These are phyloP conservation scores for Sanghuangporus sanghuang DNA, from an alignment of 1,284 basidiomycete genomes.

Conservation along the genomic window DNA sequence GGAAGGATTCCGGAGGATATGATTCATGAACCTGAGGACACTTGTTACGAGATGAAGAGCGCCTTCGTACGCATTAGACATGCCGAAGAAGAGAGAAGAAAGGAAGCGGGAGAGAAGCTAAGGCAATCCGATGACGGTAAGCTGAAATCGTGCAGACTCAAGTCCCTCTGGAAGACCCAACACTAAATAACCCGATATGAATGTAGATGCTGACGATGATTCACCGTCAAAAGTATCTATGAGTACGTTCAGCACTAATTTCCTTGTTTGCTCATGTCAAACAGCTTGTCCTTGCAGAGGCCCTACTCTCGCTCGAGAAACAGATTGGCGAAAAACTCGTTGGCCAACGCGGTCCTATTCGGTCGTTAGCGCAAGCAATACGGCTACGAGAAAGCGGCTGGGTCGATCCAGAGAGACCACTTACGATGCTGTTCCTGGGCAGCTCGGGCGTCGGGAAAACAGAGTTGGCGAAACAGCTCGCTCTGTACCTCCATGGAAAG, in stretches of 20 bases:
- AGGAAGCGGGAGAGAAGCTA: neutral
- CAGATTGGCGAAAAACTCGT: slow-evolving; percentile 7
- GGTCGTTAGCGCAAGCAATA: slow-evolving; percentile 3
- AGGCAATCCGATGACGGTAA: too few species aligned
- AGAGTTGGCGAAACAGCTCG: slow-evolving; percentile 14
- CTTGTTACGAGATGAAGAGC: neutral
- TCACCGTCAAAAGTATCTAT: neutral
- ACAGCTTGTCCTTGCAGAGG: neutral
- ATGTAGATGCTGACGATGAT: neutral
- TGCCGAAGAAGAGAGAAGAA: slow-evolving; percentile 8
- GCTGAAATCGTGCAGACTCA: neutral
- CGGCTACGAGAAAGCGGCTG: slow-evolving; percentile 10
- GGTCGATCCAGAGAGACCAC: slow-evolving; percentile 14
- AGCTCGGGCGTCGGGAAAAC: slow-evolving; percentile 16
- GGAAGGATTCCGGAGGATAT: slow-evolving; percentile 4
- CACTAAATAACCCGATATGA: neutral
- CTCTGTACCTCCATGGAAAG: slow-evolving; percentile 6
- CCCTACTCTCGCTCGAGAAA: neutral
- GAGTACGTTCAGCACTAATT: neutral
- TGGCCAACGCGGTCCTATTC: slow-evolving; percentile 14
- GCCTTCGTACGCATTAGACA: neutral
- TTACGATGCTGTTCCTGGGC: slow-evolving; percentile 14
- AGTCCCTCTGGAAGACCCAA: neutral
- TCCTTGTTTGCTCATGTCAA: neutral
- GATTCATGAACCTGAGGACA: neutral